Conservation (phyloP, 345 rosid species). For the Noccaea caerulescens region DNA sequence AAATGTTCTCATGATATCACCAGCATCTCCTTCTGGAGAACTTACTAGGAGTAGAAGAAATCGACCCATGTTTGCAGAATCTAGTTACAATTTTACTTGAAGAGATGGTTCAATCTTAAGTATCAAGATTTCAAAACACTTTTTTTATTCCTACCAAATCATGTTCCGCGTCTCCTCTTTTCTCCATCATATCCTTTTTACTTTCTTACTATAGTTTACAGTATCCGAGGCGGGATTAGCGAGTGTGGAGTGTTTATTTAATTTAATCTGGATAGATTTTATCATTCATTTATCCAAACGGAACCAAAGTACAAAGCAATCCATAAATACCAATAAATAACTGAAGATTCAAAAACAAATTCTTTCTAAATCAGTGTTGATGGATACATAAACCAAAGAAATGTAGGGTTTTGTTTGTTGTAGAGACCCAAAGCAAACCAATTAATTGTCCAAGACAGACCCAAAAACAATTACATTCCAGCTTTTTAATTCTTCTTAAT, state of each 20-base stretch:
- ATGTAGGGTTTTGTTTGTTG: constrained; percentile 15
- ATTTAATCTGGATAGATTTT: too few relatives aligned
- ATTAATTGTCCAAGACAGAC: neutral
- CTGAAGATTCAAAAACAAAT: constrained; percentile 1
- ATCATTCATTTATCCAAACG: neutral
- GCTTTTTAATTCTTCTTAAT: neutral
- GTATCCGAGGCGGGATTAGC: constrained; percentile 26
- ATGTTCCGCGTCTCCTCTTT: constrained; percentile 39
- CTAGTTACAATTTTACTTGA: neutral
- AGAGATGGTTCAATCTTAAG: neutral
- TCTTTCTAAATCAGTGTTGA: neutral
- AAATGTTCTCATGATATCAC: neutral
- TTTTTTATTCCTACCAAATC: neutral
- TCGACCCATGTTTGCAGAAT: neutral
- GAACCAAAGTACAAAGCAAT: constrained; percentile 3
- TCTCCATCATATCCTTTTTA: constrained; percentile 18
- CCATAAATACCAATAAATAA: neutral
- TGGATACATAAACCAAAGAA: constrained; percentile 3
- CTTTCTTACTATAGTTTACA: neutral
- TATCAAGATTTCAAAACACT: neutral
- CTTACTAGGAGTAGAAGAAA: neutral
- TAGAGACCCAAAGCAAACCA: constrained; percentile 16
- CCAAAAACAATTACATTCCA: neutral
- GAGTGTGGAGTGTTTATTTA: too few relatives aligned
- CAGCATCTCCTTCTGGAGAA: neutral